Conservation (phyloP, 2,329 filamentous ascomycete species). For the Claviceps digitariae region DNA sequence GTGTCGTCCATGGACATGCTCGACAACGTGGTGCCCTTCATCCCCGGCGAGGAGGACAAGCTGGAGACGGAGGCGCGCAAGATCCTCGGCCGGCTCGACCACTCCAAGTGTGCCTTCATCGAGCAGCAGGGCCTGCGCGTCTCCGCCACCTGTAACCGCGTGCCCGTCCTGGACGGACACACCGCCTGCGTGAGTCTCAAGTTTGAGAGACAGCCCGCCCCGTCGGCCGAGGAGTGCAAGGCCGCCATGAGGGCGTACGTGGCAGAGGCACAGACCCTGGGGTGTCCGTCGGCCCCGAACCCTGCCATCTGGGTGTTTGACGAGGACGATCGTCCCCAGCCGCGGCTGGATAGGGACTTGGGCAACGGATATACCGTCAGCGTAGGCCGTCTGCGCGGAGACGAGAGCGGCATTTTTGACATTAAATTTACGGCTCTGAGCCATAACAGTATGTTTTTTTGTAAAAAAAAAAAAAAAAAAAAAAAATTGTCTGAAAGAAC, state of each 20-base stretch:
- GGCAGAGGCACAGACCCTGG: slow-evolving; percentile 67
- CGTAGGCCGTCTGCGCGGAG: slow-evolving; percentile 75
- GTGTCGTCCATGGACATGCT: slow-evolving; percentile 91
- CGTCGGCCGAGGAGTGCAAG: slow-evolving; percentile 63
- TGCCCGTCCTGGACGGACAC: slow-evolving; percentile 90
- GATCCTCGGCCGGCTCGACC: slow-evolving; percentile 69
- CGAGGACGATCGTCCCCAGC: slow-evolving; percentile 80
- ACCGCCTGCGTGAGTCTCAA: slow-evolving; percentile 83
- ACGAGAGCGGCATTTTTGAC: slow-evolving; percentile 82
- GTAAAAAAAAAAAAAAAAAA: too few relatives aligned
- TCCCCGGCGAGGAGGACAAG: slow-evolving; percentile 90
- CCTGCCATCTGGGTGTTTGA: slow-evolving; percentile 81
- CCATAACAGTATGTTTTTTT: slow-evolving; percentile 60
- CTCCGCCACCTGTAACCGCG: slow-evolving; percentile 81
- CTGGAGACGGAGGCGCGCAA: slow-evolving; percentile 89
- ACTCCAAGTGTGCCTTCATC: slow-evolving; percentile 57
- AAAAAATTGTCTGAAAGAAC: too few relatives aligned
- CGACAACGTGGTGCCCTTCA: slow-evolving; percentile 92
- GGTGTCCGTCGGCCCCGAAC: slow-evolving; percentile 74
- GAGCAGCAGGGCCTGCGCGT: slow-evolving; percentile 64
- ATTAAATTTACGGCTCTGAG: slow-evolving; percentile 89
- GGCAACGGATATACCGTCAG: slow-evolving; percentile 80
- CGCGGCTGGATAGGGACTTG: slow-evolving; percentile 75
- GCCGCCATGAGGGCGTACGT: slow-evolving; percentile 68
- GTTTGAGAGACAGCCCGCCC: slow-evolving; percentile 63